Evolutionary conservation across 108 stramenopile species (phyloP).

Genomic region (Pseudonitzschia pungens): DNA sequence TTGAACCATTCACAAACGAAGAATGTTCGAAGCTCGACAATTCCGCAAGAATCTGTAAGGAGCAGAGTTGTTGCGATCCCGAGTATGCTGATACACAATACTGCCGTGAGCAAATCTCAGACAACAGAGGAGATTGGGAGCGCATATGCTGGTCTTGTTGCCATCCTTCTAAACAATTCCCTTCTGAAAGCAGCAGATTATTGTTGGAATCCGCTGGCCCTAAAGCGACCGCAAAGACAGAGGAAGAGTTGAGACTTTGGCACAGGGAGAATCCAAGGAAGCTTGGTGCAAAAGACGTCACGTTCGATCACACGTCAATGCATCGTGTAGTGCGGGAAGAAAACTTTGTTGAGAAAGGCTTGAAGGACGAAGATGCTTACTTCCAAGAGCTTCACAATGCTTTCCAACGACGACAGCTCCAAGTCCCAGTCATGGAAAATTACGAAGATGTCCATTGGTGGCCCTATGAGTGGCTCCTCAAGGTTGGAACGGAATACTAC

Average conservation of each 20-base stretch:
- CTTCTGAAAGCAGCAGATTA: not conserved
- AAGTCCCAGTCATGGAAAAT: slow-evolving; percentile 24
- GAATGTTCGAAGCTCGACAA: slow-evolving; percentile 16
- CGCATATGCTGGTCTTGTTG: slow-evolving; percentile 43
- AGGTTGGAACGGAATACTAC: slow-evolving; percentile 58
- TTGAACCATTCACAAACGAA: slow-evolving; percentile 19
- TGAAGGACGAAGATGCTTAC: slow-evolving; percentile 38
- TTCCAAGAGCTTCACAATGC: slow-evolving; percentile 27
- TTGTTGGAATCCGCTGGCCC: not conserved
- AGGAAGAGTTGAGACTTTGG: slow-evolving; percentile 12
- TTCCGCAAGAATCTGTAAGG: slow-evolving; percentile 19
- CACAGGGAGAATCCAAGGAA: slow-evolving; percentile 11
- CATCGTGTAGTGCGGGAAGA: slow-evolving; percentile 31
- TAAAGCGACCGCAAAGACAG: not conserved
- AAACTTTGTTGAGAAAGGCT: slow-evolving; percentile 28
- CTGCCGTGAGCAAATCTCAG: slow-evolving; percentile 12
- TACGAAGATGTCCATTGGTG: slow-evolving; percentile 38
- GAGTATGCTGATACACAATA: slow-evolving; percentile 5
- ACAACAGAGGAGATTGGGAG: slow-evolving; percentile 22
- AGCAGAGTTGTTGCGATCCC: slow-evolving; percentile 31
- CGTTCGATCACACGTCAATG: slow-evolving; percentile 6
- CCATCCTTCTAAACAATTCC: slow-evolving; percentile 26
- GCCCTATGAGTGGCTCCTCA: slow-evolving; percentile 54
- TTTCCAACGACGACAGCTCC: slow-evolving; percentile 21
- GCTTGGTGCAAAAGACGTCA: slow-evolving; percentile 7